Evolutionary conservation across 495 filamentous ascomycete species (phyloP).

Genomic region (Penicillium paxilli): DNA sequence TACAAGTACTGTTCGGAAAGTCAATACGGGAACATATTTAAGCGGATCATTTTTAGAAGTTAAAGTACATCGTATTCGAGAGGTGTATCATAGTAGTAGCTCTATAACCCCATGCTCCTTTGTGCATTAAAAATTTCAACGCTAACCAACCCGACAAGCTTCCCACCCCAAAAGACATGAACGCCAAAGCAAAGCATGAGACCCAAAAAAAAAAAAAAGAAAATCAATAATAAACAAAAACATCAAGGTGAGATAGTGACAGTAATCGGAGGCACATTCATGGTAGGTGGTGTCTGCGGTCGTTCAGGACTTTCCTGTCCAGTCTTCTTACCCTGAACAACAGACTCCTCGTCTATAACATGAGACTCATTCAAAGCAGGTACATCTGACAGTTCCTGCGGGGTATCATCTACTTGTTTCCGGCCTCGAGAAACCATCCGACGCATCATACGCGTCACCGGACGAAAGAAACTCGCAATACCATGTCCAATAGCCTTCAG

Average conservation of each 20-base stretch:
- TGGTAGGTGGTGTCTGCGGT: constrained; percentile 16
- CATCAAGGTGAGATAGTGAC: constrained; percentile 33
- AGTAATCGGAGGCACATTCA: constrained; percentile 37
- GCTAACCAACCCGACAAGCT: background rate
- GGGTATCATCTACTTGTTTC: background rate
- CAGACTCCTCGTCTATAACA: constrained; percentile 5
- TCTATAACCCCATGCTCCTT: background rate
- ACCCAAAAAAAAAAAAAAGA: background rate
- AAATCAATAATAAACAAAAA: background rate
- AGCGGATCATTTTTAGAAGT: background rate
- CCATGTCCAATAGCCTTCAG: constrained; percentile 17
- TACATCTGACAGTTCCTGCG: background rate
- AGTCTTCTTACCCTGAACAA: constrained; percentile 4
- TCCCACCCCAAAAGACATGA: background rate
- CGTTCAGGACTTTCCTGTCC: constrained; percentile 18
- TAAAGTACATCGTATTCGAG: background rate
- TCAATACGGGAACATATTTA: too few relatives aligned
- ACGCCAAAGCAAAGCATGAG: background rate
- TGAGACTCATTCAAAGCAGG: constrained; percentile 12
- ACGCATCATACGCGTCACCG: constrained; percentile 24
- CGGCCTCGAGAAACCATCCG: constrained; percentile 9
- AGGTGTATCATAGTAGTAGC: background rate
- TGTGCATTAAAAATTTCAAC: background rate
- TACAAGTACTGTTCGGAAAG: too few relatives aligned
- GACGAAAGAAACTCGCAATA: constrained; percentile 18